These are phyloP conservation scores for Coelastrella sp. DNA, from an alignment of 139 green algal species.

Conservation along the genomic window DNA sequence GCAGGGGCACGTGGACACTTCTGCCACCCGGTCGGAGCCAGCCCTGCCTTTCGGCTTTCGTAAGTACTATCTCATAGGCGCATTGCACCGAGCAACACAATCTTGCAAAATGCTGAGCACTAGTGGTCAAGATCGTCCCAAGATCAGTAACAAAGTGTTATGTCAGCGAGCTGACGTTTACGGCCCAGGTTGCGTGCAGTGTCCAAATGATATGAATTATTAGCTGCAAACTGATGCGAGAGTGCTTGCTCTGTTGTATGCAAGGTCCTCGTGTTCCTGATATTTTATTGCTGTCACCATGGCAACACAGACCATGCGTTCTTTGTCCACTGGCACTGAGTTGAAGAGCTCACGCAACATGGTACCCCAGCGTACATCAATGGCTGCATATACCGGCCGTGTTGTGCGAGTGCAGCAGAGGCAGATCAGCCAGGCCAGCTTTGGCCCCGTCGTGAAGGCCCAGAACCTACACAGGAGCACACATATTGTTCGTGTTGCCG, in stretches of 20 bases:
- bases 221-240: no score
- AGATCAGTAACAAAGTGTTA: background rate
- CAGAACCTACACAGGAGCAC: slow-evolving; percentile 14
- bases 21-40: no score
- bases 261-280: no score
- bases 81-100: no score
- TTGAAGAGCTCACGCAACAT: slow-evolving; percentile 12
- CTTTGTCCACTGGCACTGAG: background rate
- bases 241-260: no score
- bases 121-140: background rate
- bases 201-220: no score
- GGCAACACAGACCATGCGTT: slow-evolving; percentile 44
- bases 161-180: background rate
- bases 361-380: slow-evolving; percentile 1
- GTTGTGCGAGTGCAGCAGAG: slow-evolving; percentile 19
- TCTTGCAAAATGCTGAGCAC: background rate
- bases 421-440: slow-evolving; percentile 23
- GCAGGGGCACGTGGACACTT: no score
- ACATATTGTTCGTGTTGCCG: slow-evolving; percentile 39
- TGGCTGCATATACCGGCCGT: slow-evolving; percentile 14
- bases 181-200: background rate
- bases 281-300: background rate
- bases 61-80: no score
- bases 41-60: no score
- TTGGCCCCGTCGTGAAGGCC: background rate